phyloP scores from a whole-genome alignment of 768 basidiomycete genomes.

The Phlebiopsis flavidoalba region DNA sequence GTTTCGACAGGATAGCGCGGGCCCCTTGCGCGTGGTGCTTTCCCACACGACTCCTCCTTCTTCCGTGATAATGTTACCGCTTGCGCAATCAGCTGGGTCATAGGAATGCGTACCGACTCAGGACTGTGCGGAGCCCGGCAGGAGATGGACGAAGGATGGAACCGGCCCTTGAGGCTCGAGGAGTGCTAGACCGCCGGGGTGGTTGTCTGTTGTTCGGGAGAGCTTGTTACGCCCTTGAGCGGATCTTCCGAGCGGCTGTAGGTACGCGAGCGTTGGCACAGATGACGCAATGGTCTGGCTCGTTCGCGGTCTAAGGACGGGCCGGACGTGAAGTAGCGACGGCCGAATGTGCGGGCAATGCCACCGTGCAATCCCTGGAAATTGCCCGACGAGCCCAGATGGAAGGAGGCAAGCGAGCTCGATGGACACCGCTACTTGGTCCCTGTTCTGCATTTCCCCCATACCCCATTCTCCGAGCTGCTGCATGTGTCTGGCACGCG shows the following conservation, averaged over 20 bases:
- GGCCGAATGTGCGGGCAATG: conserved; percentile 40
- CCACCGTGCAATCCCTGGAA: conserved; percentile 24
- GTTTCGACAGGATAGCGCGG: conserved; percentile 73
- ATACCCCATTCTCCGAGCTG: conserved; percentile 45
- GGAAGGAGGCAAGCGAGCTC: conserved; percentile 52
- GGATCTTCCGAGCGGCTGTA: conserved; percentile 56
- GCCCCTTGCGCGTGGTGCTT: conserved; percentile 84
- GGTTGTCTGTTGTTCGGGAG: conserved; percentile 3
- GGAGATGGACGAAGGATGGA: conserved; percentile 32
- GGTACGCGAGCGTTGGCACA: conserved; percentile 40
- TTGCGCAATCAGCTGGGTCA: conserved; percentile 35
- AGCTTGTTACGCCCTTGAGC: conserved; percentile 29
- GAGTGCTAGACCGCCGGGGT: too few species aligned
- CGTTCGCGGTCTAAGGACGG: conserved; percentile 25
- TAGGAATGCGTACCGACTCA: too few species aligned
- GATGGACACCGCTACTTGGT: conserved; percentile 70
- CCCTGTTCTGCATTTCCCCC: conserved; percentile 43
- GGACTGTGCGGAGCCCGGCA: conserved; percentile 39
- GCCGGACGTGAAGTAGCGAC: conserved; percentile 28
- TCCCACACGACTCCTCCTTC: conserved; percentile 83
- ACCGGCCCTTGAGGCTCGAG: conserved; percentile 4
- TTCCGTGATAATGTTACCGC: conserved; percentile 57
- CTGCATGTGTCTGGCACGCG: conserved; percentile 30
- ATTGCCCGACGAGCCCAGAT: conserved; percentile 17
- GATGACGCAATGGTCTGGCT: conserved; percentile 48